Conservation (phyloP, 768 basidiomycete species). For the Mycena crocata region DNA sequence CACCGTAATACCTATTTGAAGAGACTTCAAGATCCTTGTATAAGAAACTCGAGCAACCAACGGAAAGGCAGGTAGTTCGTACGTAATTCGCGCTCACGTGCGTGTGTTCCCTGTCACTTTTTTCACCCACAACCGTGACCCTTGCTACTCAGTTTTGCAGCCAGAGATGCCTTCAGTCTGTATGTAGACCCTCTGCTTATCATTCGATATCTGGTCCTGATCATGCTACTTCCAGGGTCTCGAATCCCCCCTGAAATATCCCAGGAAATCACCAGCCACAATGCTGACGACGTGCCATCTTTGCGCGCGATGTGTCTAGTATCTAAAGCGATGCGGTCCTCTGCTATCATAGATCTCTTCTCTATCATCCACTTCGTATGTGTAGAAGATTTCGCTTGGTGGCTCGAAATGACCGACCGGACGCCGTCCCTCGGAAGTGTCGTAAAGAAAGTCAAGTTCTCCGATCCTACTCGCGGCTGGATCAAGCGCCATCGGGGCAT, state of each 20-base stretch:
- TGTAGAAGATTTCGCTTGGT: conserved; percentile 14
- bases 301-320: conserved; percentile 20
- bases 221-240: conserved; percentile 22
- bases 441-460: conserved; percentile 20
- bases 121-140: no score
- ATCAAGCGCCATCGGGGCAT: not conserved
- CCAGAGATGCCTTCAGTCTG: no score
- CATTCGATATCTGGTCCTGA: no score
- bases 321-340: conserved; percentile 13
- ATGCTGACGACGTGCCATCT: conserved; percentile 11
- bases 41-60: no score
- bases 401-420: conserved; percentile 14
- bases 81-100: no score
- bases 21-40: no score
- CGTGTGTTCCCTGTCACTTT: no score
- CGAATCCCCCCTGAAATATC: conserved; percentile 20
- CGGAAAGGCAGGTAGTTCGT: no score
- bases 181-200: no score
- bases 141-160: no score
- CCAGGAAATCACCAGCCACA: conserved; percentile 20
- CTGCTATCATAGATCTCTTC: conserved; percentile 19
- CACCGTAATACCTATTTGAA: no score
- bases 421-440: conserved; percentile 8
- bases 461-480: not conserved
- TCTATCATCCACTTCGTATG: conserved; percentile 12